These are phyloP conservation scores for Streptanthus diversifolius DNA, from an alignment of 345 rosid species.

Conservation along the genomic window DNA sequence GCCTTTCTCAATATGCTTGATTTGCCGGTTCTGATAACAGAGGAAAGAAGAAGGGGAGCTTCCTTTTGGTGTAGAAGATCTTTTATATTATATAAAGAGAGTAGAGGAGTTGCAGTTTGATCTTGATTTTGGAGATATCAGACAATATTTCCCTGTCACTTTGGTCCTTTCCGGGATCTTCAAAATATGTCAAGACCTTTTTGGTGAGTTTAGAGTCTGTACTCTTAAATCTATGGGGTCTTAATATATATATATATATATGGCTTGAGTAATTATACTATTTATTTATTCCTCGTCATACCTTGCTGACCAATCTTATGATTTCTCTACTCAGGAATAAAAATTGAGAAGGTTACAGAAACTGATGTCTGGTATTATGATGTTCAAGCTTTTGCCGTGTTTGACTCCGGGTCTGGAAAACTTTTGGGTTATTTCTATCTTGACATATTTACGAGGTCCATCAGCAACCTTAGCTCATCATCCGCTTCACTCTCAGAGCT, in stretches of 20 bases:
- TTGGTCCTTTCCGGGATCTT: constrained; percentile 87
- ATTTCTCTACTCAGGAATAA: constrained; percentile 54
- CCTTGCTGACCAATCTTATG: constrained; percentile 10
- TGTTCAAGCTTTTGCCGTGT: constrained; percentile 65
- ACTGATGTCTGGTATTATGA: constrained; percentile 75
- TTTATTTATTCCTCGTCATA: not conserved
- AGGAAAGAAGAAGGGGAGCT: constrained; percentile 83
- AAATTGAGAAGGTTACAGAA: constrained; percentile 66
- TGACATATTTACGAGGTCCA: constrained; percentile 73
- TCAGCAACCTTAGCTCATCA: constrained; percentile 10
- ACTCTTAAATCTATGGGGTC: constrained; percentile 2
- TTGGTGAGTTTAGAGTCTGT: constrained; percentile 48
- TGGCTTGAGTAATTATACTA: not conserved
- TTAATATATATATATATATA: not conserved
- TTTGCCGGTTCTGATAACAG: constrained; percentile 40
- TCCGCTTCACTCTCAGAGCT: constrained; percentile 11
- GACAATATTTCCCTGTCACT: constrained; percentile 73
- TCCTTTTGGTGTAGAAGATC: constrained; percentile 83
- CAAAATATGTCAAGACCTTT: constrained; percentile 84
- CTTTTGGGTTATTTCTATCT: constrained; percentile 88
- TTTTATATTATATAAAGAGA: constrained; percentile 73
- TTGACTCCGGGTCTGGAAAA: constrained; percentile 74
- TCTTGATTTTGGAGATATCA: constrained; percentile 72
- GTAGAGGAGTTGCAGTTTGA: constrained; percentile 76
- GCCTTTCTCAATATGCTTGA: constrained; percentile 15